phyloP scores from a whole-genome alignment of 306 rosid genomes.

The Psophocarpus tetragonolobus region DNA sequence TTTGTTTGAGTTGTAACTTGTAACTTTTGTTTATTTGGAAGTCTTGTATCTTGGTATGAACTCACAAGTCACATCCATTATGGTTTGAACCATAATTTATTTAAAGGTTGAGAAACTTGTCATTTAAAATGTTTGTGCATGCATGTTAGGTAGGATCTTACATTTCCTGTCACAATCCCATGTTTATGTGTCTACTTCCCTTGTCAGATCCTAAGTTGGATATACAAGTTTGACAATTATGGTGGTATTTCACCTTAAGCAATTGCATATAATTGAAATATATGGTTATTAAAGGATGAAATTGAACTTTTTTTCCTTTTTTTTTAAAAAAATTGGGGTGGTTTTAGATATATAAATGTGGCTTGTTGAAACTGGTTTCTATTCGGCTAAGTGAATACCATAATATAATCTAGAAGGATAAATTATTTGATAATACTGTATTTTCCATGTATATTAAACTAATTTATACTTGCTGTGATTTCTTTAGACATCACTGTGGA shows the following conservation, averaged over 20 bases:
- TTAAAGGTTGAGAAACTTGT: neutral
- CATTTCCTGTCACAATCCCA: neutral
- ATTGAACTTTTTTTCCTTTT: neutral
- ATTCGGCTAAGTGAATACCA: neutral
- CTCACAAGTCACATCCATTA: neutral
- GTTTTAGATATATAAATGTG: neutral
- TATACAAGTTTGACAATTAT: neutral
- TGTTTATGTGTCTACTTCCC: neutral
- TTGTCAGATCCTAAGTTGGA: neutral
- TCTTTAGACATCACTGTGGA: slow-evolving; percentile 87
- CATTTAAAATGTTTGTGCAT: neutral
- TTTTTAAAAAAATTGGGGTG: neutral
- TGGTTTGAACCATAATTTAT: neutral
- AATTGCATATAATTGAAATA: neutral
- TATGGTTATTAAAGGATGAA: neutral
- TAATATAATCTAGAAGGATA: neutral
- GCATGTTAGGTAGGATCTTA: neutral
- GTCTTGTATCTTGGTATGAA: neutral
- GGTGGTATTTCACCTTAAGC: neutral
- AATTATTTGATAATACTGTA: slow-evolving; percentile 1
- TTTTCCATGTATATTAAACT: slow-evolving; percentile 17
- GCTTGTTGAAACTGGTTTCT: neutral
- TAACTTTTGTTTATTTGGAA: neutral
- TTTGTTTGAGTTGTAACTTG: neutral
- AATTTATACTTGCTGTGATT: slow-evolving; percentile 31